Conservation (phyloP, 2,329 filamentous ascomycete species). For the Fusarium sp. region DNA sequence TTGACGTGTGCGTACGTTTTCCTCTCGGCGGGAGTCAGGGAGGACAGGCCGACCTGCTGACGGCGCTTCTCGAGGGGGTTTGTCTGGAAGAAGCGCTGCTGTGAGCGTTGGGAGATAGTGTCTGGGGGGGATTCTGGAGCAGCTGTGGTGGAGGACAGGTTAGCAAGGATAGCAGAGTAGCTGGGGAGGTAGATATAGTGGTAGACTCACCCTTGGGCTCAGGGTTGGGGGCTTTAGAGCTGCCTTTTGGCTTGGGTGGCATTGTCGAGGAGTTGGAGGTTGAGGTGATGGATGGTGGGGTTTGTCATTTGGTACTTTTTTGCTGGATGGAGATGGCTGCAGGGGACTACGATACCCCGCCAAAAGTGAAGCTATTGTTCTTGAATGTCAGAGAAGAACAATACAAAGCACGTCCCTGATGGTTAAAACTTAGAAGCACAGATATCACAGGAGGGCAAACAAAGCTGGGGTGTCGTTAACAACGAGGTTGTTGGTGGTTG, state of each 20-base stretch:
- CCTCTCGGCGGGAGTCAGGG: constrained; percentile 60
- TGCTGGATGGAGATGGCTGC: constrained; percentile 29
- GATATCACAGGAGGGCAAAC: constrained; percentile 2
- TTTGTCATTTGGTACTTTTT: constrained; percentile 38
- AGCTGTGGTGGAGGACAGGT: constrained; percentile 25
- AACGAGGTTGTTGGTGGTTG: constrained; percentile 6
- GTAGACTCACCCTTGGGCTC: constrained; percentile 34
- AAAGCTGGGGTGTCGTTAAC: constrained; percentile 3
- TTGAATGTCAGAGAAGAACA: constrained; percentile 25
- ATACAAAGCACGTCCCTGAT: constrained; percentile 18
- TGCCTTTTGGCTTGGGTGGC: constrained; percentile 53
- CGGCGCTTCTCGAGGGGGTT: constrained; percentile 61
- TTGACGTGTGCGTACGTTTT: constrained; percentile 61
- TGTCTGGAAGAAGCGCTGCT: constrained; percentile 60
- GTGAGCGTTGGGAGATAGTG: constrained; percentile 62
- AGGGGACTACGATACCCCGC: constrained; percentile 40
- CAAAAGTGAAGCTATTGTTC: constrained; percentile 43
- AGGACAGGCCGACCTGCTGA: constrained; percentile 58
- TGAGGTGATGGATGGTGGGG: constrained; percentile 45
- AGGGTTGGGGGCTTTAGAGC: constrained; percentile 47
- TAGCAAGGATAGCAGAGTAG: neutral
- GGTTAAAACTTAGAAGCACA: neutral
- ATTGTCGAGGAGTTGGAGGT: constrained; percentile 45
- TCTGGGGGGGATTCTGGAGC: constrained; percentile 51
- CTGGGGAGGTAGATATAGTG: constrained; percentile 2